These are phyloP conservation scores for Carex pumila DNA, from an alignment of 176 grass and related monocot species.

Conservation along the genomic window DNA sequence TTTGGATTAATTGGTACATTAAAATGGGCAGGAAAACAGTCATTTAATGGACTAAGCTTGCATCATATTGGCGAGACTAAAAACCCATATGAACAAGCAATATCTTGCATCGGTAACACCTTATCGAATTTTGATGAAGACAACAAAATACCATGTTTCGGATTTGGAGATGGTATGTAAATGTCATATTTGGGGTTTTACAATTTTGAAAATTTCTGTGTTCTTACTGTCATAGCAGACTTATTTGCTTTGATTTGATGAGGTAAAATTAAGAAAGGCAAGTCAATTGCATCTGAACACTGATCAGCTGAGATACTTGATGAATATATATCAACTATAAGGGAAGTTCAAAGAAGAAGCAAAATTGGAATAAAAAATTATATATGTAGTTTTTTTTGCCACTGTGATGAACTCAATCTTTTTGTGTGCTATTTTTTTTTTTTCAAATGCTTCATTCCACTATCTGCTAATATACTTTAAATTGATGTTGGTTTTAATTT, in stretches of 20 bases:
- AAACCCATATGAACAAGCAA: slow-evolving; percentile 17
- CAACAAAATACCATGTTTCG: slow-evolving; percentile 18
- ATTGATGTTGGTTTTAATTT: background rate
- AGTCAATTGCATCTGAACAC: background rate
- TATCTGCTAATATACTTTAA: background rate
- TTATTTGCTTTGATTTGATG: background rate
- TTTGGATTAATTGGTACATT: background rate
- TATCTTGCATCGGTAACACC: slow-evolving; percentile 9
- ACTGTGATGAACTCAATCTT: background rate
- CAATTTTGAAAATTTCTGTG: background rate
- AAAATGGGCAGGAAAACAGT: background rate
- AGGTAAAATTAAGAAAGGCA: background rate
- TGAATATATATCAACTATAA: background rate
- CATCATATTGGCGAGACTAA: slow-evolving; percentile 6
- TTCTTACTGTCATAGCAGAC: background rate
- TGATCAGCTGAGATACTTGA: background rate
- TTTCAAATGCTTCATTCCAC: background rate
- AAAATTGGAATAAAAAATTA: background rate
- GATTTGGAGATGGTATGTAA: slow-evolving; percentile 18
- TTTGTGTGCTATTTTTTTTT: background rate
- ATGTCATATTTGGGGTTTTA: background rate
- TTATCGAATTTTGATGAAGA: slow-evolving; percentile 8
- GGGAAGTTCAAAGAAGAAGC: background rate
- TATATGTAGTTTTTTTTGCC: background rate
- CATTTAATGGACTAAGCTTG: slow-evolving; percentile 11